phyloP scores from a whole-genome alignment of 2,329 filamentous ascomycete species.

The Phaeosphaeria sp. region DNA sequence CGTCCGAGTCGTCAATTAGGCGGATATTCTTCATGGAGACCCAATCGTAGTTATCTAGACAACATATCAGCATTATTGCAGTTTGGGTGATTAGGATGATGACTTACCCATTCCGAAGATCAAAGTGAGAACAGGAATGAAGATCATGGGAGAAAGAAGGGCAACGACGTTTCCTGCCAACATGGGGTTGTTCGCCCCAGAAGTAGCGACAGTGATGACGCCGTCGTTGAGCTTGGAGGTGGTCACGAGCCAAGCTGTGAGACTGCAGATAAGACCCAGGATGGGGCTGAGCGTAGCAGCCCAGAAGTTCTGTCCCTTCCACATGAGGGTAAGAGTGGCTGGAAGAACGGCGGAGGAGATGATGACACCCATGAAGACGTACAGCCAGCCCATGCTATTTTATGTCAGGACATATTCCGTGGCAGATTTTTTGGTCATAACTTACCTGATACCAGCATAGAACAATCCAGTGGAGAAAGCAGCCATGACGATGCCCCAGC shows the following conservation, averaged over 20 bases:
- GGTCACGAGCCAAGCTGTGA: conserved; percentile 58
- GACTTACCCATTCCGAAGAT: conserved; percentile 59
- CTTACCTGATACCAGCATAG: conserved; percentile 43
- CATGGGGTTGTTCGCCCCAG: conserved; percentile 81
- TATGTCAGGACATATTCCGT: too few relatives aligned
- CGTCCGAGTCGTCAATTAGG: conserved; percentile 76
- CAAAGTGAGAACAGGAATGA: conserved; percentile 76
- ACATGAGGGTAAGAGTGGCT: conserved; percentile 78
- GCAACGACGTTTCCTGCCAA: conserved; percentile 85
- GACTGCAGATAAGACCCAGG: conserved; percentile 70
- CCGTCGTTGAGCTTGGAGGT: conserved; percentile 42
- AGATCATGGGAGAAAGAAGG: conserved; percentile 74
- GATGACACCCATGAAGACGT: conserved; percentile 89
- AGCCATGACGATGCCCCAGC: conserved; percentile 81
- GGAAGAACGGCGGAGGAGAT: conserved; percentile 86
- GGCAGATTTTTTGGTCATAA: too few relatives aligned
- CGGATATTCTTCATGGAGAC: conserved; percentile 80
- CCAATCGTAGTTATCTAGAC: conserved; percentile 79
- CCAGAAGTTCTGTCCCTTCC: conserved; percentile 78
- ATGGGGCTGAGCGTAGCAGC: conserved; percentile 73
- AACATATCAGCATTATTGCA: neutral
- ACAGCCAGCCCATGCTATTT: conserved; percentile 87
- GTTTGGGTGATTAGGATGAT: neutral
- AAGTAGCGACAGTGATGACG: conserved; percentile 39
- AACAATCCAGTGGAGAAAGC: conserved; percentile 75